phyloP scores from a whole-genome alignment of 2,329 filamentous ascomycete genomes.

The Paracamarosporium sp. region DNA sequence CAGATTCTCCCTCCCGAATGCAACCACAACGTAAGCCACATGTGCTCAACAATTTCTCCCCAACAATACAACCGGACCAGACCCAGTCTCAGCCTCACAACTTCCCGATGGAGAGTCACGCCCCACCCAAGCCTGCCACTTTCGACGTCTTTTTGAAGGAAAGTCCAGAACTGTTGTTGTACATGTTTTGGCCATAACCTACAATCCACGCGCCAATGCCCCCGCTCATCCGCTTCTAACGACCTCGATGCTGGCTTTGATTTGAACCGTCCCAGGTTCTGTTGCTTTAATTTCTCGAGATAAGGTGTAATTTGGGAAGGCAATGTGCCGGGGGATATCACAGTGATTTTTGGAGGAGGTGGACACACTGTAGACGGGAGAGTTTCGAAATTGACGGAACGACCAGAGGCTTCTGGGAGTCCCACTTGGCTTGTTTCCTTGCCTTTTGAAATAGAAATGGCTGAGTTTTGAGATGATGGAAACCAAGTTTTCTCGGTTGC shows the following conservation, averaged over 20 bases:
- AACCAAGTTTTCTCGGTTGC: neutral
- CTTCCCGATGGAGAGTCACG: conserved; percentile 60
- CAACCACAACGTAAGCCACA: conserved; percentile 77
- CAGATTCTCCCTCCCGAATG: conserved; percentile 70
- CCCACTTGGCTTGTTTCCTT: neutral
- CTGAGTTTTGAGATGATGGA: neutral
- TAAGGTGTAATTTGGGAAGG: conserved; percentile 38
- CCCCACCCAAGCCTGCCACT: conserved; percentile 71
- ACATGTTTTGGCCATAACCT: conserved; percentile 58
- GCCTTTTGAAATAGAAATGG: neutral
- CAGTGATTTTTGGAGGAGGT: conserved; percentile 30
- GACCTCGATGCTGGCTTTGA: conserved; percentile 52
- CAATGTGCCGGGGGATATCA: conserved; percentile 19
- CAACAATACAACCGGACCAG: conserved; percentile 76
- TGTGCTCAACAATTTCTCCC: conserved; percentile 74
- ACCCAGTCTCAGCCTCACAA: conserved; percentile 31
- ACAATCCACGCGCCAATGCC: conserved; percentile 76
- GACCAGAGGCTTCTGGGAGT: neutral
- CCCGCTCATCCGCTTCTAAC: conserved; percentile 70
- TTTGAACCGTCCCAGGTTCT: conserved; percentile 40
- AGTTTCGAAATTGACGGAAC: conserved; percentile 23
- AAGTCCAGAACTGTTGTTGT: conserved; percentile 66
- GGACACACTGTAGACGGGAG: conserved; percentile 33
- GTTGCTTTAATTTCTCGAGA: conserved; percentile 32
- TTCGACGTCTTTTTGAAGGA: conserved; percentile 65